These are phyloP conservation scores for Euphorbia tirucalli DNA, from an alignment of 345 rosid genomes.

Conservation along the genomic window DNA sequence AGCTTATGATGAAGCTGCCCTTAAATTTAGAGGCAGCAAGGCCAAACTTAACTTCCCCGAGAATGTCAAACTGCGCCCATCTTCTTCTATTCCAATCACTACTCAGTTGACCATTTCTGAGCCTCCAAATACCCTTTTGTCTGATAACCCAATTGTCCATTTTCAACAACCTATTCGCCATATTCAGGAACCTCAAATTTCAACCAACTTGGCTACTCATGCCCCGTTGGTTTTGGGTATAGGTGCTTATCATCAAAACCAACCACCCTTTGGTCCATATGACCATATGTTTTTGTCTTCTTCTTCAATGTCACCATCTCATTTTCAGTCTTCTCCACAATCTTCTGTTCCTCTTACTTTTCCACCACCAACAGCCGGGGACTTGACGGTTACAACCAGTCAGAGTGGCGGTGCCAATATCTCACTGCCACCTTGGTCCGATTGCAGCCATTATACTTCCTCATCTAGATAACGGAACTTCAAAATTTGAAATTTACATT, in stretches of 20 bases:
- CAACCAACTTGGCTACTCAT: conserved; percentile 10
- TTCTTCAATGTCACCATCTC: conserved; percentile 19
- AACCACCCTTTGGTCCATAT: conserved; percentile 29
- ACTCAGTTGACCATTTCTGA: conserved; percentile 35
- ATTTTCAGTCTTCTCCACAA: conserved; percentile 29
- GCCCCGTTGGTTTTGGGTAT: conserved; percentile 14
- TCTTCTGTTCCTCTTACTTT: conserved; percentile 18
- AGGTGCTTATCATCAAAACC: conserved; percentile 18
- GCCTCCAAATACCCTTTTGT: conserved; percentile 34
- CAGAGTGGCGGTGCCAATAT: conserved; percentile 14
- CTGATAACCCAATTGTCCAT: conserved; percentile 27
- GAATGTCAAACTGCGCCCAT: conserved; percentile 59
- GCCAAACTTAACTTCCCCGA: conserved; percentile 99
- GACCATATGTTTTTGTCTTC: conserved; percentile 44
- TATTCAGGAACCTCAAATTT: conserved; percentile 11
- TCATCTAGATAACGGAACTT: conserved; percentile 15
- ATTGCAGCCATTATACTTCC: conserved; percentile 23
- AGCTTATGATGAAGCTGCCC: conserved; percentile 88
- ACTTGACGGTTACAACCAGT: no score
- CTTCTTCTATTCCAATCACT: conserved; percentile 23
- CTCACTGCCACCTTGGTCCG: conserved; percentile 23
- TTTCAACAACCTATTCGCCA: no score
- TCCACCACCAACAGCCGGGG: conserved; percentile 9
- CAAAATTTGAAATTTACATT: background rate
- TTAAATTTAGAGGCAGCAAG: conserved; percentile 78